These are phyloP conservation scores for Annulohypoxylon maeteangense DNA, from an alignment of 495 filamentous ascomycete species.

Conservation along the genomic window DNA sequence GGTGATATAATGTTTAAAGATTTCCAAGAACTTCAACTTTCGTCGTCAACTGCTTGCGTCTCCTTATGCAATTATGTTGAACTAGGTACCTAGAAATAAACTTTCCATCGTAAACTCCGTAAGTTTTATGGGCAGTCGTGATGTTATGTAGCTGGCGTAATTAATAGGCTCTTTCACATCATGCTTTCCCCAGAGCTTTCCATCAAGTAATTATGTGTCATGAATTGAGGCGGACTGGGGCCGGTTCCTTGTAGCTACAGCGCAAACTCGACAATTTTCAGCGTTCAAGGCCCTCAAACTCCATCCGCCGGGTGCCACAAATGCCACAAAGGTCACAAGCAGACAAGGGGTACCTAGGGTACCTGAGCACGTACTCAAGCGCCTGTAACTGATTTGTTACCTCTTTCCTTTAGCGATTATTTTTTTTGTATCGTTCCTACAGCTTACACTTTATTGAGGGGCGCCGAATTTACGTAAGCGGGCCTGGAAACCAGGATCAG, in stretches of 20 bases:
- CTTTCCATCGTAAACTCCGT: conserved; percentile 27
- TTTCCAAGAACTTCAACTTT: background rate
- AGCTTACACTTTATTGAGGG: conserved; percentile 4
- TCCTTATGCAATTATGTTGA: conserved; percentile 29
- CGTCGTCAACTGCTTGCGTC: conserved; percentile 32
- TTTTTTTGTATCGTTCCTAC: conserved; percentile 1
- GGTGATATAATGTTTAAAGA: background rate
- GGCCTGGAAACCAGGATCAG: conserved; percentile 4
- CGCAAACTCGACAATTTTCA: conserved; percentile 23
- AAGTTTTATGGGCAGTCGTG: conserved; percentile 28
- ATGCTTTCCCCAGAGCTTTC: conserved; percentile 49
- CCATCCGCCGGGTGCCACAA: conserved; percentile 21
- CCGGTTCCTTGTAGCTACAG: conserved; percentile 31
- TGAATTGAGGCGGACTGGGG: conserved; percentile 42
- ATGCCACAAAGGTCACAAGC: conserved; percentile 8
- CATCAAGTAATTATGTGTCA: conserved; percentile 67
- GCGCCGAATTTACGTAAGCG: conserved; percentile 35
- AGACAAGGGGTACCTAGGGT: conserved; percentile 9
- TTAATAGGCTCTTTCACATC: conserved; percentile 36
- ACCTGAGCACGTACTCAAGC: conserved; percentile 21
- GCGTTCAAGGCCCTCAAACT: conserved; percentile 34
- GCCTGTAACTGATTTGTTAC: conserved; percentile 33
- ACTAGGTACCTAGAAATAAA: conserved; percentile 35
- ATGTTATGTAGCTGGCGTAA: conserved; percentile 40
- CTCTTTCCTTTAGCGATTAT: conserved; percentile 1